Percentiles rank a stretch among this genome's conserved stretches.
Evolutionary conservation across 2,329 filamentous ascomycete species (phyloP).

Genomic region (Nemania abortiva): DNA sequence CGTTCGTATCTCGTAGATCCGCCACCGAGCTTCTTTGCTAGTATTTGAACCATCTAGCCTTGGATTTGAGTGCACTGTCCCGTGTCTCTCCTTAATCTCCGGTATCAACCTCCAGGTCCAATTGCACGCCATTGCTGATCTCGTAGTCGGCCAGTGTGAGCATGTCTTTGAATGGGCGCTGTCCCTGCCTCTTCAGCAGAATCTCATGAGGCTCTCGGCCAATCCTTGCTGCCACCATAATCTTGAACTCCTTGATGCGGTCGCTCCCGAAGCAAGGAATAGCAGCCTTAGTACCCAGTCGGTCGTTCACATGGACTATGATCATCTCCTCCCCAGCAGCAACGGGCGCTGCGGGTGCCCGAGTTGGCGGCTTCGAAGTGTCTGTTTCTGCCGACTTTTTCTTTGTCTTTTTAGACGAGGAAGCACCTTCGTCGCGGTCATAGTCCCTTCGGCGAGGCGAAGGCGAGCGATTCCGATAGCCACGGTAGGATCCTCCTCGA

Average conservation of each 20-base stretch:
- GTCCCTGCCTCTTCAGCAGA: conserved; percentile 89
- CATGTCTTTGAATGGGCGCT: conserved; percentile 92
- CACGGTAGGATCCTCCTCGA: conserved; percentile 61
- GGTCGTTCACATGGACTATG: conserved; percentile 91
- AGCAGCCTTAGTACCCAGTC: conserved; percentile 94
- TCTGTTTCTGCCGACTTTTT: conserved; percentile 48
- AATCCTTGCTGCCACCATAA: conserved; percentile 89
- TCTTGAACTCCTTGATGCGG: conserved; percentile 87
- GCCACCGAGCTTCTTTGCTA: not conserved
- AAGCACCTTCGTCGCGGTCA: conserved; percentile 53
- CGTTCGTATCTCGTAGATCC: not conserved
- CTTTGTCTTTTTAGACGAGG: conserved; percentile 47
- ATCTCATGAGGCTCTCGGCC: conserved; percentile 93
- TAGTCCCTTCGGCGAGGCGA: conserved; percentile 54
- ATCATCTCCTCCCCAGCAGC: conserved; percentile 82
- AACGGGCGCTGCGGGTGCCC: conserved; percentile 45
- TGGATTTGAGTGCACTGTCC: not conserved
- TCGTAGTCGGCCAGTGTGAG: conserved; percentile 91
- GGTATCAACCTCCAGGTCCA: conserved; percentile 72
- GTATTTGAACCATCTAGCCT: not conserved
- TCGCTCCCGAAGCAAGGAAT: conserved; percentile 91
- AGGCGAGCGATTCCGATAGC: conserved; percentile 62
- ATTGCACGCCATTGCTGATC: conserved; percentile 87
- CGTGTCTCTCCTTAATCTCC: conserved; percentile 61
- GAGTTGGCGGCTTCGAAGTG: conserved; percentile 53